Evolutionary conservation across 2,329 filamentous ascomycete species (phyloP).

Genomic region (Acrodontium crateriforme): DNA sequence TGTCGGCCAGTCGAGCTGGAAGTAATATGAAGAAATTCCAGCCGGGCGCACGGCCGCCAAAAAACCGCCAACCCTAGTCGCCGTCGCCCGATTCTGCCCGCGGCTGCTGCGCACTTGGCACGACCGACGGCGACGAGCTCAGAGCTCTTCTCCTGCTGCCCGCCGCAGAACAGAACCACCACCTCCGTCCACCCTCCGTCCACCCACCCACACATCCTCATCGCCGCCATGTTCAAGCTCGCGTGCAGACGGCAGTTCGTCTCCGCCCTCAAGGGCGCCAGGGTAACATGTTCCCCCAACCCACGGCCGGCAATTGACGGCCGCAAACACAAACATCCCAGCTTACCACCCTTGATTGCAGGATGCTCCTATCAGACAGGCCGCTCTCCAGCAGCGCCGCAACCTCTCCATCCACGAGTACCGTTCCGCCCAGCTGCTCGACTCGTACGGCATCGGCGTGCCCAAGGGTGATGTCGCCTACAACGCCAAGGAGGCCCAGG

Average conservation of each 20-base stretch:
- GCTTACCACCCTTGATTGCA: constrained; percentile 28
- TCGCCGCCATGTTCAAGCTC: constrained; percentile 63
- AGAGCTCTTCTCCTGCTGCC: no score
- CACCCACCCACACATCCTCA: no score
- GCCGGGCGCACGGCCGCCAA: no score
- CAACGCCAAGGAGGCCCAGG: constrained; percentile 75
- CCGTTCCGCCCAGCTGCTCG: constrained; percentile 83
- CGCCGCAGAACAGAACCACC: no score
- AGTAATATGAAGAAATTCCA: no score
- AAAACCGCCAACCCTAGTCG: no score
- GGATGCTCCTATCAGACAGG: constrained; percentile 41
- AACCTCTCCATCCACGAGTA: constrained; percentile 97
- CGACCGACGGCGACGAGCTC: no score
- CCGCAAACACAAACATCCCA: background rate
- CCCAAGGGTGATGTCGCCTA: constrained; percentile 80
- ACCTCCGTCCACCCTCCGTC: no score
- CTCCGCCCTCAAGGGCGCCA: constrained; percentile 64
- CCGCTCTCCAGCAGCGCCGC: constrained; percentile 50
- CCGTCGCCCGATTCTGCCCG: no score
- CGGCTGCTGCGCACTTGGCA: no score
- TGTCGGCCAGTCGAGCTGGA: no score
- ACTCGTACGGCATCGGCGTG: constrained; percentile 82
- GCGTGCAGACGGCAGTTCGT: constrained; percentile 69
- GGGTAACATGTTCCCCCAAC: constrained; percentile 34
- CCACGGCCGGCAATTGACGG: background rate